A percentile compares a stretch with the other conserved stretches of the same genome.
Evolutionary conservation across 140 eudicot genomes (phyloP).

Genomic region (Cichorium intybus): DNA sequence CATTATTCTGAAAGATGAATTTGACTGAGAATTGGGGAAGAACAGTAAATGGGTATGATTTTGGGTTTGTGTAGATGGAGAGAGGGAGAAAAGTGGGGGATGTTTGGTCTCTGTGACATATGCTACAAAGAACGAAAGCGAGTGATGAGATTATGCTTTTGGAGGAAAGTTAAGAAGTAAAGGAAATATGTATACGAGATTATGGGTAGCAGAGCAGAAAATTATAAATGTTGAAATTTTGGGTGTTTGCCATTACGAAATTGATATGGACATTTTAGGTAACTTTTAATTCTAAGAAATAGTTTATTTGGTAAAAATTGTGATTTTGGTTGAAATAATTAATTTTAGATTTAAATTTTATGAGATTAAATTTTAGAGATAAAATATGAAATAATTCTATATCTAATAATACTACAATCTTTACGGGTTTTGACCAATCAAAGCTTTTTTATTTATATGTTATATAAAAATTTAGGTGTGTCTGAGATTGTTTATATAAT

Average conservation of each 20-base stretch:
- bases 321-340: background rate
- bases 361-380: too few species aligned
- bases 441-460: too few species aligned
- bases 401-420: too few species aligned
- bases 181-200: conserved; percentile 20
- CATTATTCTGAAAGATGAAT: conserved; percentile 31
- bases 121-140: conserved; percentile 14
- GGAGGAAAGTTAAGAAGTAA: conserved; percentile 21
- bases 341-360: background rate
- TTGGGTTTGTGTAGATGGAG: conserved; percentile 15
- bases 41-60: background rate
- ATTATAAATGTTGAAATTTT: background rate
- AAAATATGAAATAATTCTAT: too few species aligned
- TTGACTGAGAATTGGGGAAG: background rate
- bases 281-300: background rate
- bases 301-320: background rate
- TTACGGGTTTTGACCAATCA: too few species aligned
- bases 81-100: conserved; percentile 61
- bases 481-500: too few species aligned
- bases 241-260: conserved; percentile 9
- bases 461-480: too few species aligned
- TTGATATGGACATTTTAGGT: background rate
- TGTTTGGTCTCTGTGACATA: conserved; percentile 68
- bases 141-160: conserved; percentile 10
- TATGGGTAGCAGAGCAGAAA: background rate